These are phyloP conservation scores for Macrolepiota fuliginosa DNA, from an alignment of 768 basidiomycete species.

Conservation along the genomic window DNA sequence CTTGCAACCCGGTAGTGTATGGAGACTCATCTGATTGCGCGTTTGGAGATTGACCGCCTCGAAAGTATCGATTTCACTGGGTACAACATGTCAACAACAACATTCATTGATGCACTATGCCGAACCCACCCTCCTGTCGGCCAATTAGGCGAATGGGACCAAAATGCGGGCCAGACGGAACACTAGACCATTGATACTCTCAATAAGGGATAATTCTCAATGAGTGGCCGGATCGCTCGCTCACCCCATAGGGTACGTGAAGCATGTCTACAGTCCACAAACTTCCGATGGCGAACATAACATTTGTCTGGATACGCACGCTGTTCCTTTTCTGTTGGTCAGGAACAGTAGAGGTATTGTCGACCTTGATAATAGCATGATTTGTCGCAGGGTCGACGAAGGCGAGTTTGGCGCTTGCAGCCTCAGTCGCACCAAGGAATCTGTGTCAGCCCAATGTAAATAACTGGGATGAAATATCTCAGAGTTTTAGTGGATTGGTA, in stretches of 20 bases:
- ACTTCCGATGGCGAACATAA: constrained; percentile 55
- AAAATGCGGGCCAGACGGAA: constrained; percentile 70
- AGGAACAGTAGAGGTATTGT: constrained; percentile 57
- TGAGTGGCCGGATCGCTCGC: constrained; percentile 19
- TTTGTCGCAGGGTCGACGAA: constrained; percentile 62
- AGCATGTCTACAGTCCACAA: constrained; percentile 64
- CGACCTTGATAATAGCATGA: constrained; percentile 75
- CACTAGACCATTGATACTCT: constrained; percentile 36
- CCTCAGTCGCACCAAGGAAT: constrained; percentile 46
- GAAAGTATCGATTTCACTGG: constrained; percentile 71
- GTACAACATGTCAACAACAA: background rate
- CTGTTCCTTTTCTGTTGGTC: constrained; percentile 62
- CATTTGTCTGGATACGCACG: constrained; percentile 59
- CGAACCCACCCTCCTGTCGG: constrained; percentile 50
- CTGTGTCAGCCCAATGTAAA: constrained; percentile 46
- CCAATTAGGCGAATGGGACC: constrained; percentile 58
- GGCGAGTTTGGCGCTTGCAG: constrained; percentile 48
- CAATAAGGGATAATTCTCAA: background rate
- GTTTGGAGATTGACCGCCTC: constrained; percentile 73
- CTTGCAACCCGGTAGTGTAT: constrained; percentile 61
- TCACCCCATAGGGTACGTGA: constrained; percentile 63
- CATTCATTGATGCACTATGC: background rate
- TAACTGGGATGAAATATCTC: background rate
- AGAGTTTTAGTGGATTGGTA: background rate
- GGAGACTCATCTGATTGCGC: constrained; percentile 66